These are phyloP conservation scores for Gynostemma pentaphyllum DNA, from an alignment of 306 rosid species.

Conservation along the genomic window DNA sequence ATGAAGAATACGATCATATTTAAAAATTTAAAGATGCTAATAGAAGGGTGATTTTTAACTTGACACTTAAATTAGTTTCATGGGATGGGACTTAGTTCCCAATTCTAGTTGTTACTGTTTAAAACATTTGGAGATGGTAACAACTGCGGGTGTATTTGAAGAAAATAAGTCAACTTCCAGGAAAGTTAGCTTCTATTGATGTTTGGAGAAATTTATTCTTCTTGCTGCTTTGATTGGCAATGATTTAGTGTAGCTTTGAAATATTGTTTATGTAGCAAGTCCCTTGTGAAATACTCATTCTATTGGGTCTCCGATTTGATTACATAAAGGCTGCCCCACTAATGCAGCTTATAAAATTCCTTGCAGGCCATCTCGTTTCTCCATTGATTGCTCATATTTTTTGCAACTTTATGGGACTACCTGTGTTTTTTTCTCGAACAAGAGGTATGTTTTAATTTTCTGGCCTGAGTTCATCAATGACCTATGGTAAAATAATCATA, in stretches of 20 bases:
- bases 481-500: not conserved
- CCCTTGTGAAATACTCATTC: not conserved
- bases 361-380: conserved; percentile 79
- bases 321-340: not conserved
- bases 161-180: not conserved
- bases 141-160: not conserved
- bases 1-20: not conserved
- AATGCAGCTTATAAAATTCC: not conserved
- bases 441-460: conserved; percentile 38
- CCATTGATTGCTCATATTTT: conserved; percentile 69
- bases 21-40: not conserved
- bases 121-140: not conserved
- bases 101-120: not conserved
- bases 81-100: not conserved
- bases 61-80: not conserved
- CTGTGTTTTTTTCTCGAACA: conserved; percentile 39
- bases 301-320: not conserved
- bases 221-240: not conserved
- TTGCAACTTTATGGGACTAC: conserved; percentile 93
- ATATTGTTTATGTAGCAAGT: not conserved
- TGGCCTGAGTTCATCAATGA: not conserved
- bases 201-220: not conserved
- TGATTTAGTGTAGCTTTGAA: not conserved
- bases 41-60: not conserved
- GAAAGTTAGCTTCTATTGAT: not conserved